Base-by-base conservation (phyloP, 495 filamentous ascomycete genomes). In the Stereocaulon alpinum region DNA sequence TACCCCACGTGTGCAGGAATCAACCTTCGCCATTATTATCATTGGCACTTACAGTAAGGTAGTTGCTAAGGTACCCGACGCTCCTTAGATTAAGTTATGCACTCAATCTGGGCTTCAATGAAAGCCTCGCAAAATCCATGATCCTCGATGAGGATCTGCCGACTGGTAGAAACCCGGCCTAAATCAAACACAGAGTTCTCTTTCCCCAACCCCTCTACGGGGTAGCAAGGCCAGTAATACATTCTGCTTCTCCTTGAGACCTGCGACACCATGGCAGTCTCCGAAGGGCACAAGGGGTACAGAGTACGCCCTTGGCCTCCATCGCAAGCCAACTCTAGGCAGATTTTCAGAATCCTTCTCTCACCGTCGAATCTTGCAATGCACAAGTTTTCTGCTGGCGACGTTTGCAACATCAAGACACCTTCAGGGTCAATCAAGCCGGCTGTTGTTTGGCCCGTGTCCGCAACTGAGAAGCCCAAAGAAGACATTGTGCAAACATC, bases 371-470 rank as follows among this genome's bases (percentile, higher is more conserved):
- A 80, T 27, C 72, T 91, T 11, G 75, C 82, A 49, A 68, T 74
- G 34, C 73, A 88, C 9, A 79, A 79, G 58, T 73, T 89, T 27
- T 75, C 78, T 48, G 72, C 79, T 32, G 87, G 84, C 40, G 79
- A 85, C 62, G 61, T 76, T 1, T 82, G 85, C 61, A 74, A 60
- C 15, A 51, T 89, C 37, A 76, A 74, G 62, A 78, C 68, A 50
- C 61, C 72, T 4, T 71, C 72, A 30, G 69, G 70, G 32, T 41
- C 68, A 2, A 62, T 71, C 7, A 80, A 78, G 52, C 78, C 81
- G 49, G 86, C 83, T 6, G 79, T 86, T 57, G 80, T 82, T 15
- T 88, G 85, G 83, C 76, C 77, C 44, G 80, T 83, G 83, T 75
- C 77, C 45, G 80, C 84, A 20, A 62, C 76, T 4, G 83, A 87